Percentiles rank a stretch among this genome's conserved stretches.
These are phyloP conservation scores for Aristolochia contorta DNA, from an alignment of 164 flowering plant genomes.

Conservation along the genomic window DNA sequence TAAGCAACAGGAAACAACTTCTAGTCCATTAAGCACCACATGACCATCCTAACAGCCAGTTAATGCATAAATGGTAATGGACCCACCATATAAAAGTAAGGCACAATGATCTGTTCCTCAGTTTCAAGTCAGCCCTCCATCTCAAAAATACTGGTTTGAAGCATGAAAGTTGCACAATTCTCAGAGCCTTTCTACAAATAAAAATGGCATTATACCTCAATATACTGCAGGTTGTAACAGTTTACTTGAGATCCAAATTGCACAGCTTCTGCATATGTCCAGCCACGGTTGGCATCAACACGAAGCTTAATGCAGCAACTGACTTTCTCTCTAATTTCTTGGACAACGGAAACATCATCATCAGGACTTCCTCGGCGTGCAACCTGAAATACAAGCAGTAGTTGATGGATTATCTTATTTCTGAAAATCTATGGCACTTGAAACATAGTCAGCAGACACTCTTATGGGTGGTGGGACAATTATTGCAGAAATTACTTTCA, in stretches of 20 bases:
- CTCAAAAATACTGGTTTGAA: neutral
- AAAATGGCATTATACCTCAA: constrained; percentile 47
- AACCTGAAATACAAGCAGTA: constrained; percentile 36
- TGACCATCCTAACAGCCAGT: too few species aligned
- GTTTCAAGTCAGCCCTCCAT: too few species aligned
- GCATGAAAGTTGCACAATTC: neutral
- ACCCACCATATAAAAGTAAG: too few species aligned
- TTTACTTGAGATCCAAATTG: constrained; percentile 52
- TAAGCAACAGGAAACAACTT: too few species aligned
- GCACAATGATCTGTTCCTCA: too few species aligned
- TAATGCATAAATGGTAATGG: too few species aligned
- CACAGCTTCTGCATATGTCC: constrained; percentile 75
- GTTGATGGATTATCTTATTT: neutral
- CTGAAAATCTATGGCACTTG: constrained; percentile 1
- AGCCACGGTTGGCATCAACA: constrained; percentile 82
- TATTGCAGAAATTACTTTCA: too few species aligned
- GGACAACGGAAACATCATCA: constrained; percentile 66
- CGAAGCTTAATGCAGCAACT: constrained; percentile 56
- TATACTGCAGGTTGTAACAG: constrained; percentile 56
- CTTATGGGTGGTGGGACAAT: too few species aligned
- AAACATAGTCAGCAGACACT: neutral
- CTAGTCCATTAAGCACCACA: too few species aligned
- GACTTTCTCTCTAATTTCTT: constrained; percentile 56
- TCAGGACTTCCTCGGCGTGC: constrained; percentile 60
- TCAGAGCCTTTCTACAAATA: neutral